Conservation (phyloP, 2,329 filamentous ascomycete species). For the Coleophoma eucalyptorum region DNA sequence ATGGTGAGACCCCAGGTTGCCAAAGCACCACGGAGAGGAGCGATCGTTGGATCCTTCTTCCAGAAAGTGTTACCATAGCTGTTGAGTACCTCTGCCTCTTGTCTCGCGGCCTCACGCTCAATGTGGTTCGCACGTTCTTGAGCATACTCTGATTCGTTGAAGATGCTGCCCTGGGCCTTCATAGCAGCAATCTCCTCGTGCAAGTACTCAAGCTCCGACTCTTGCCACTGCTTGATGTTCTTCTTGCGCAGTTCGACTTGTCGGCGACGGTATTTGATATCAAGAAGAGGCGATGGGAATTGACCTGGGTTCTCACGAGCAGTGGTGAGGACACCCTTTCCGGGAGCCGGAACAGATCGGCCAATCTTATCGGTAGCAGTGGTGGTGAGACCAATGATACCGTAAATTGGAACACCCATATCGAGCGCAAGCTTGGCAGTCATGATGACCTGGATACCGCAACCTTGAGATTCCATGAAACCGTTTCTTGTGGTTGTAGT, state of each 20-base stretch:
- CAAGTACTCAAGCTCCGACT: constrained; percentile 88
- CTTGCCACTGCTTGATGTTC: constrained; percentile 95
- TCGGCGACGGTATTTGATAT: constrained; percentile 95
- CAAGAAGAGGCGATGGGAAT: constrained; percentile 91
- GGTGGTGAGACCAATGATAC: constrained; percentile 86
- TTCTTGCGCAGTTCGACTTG: constrained; percentile 92
- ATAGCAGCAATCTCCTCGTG: constrained; percentile 91
- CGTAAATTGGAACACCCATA: constrained; percentile 98
- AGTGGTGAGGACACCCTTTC: constrained; percentile 93
- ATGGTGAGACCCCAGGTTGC: constrained; percentile 98
- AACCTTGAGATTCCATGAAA: constrained; percentile 99
- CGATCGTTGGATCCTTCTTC: constrained; percentile 92
- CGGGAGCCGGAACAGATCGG: constrained; percentile 91
- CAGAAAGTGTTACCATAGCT: constrained; percentile 98
- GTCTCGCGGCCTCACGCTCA: constrained; percentile 79
- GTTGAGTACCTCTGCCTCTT: constrained; percentile 88
- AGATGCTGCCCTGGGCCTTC: constrained; percentile 71
- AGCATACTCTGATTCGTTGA: constrained; percentile 81
- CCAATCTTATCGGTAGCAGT: constrained; percentile 99
- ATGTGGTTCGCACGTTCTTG: constrained; percentile 83
- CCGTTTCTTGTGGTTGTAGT: constrained; percentile 95
- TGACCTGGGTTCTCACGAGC: constrained; percentile 88
- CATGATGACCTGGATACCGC: constrained; percentile 98
- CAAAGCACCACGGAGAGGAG: constrained; percentile 90
- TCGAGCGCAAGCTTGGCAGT: constrained; percentile 91